Conservation (phyloP, 257 asterid genomes). For the Verbena officinalis region DNA sequence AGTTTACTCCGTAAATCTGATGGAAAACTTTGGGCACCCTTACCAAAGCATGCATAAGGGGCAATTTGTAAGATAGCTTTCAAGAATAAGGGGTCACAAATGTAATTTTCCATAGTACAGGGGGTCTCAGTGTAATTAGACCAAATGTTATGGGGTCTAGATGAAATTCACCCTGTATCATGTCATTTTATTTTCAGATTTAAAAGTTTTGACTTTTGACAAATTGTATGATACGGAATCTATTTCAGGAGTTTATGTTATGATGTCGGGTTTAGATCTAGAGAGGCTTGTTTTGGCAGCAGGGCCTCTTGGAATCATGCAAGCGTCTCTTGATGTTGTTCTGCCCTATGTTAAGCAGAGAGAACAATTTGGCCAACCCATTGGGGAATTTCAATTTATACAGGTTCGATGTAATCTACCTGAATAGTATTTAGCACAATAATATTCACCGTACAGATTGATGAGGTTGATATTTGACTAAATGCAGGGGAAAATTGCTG, state of each 20-base stretch:
- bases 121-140: too few relatives aligned
- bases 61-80: too few relatives aligned
- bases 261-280: slow-evolving; percentile 97
- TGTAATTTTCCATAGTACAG: too few relatives aligned
- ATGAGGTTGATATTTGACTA: slow-evolving; percentile 19
- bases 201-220: slow-evolving; percentile 18
- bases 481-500: slow-evolving; percentile 94
- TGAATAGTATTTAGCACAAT: neutral
- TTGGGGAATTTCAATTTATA: slow-evolving; percentile 89
- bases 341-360: slow-evolving; percentile 89
- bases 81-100: too few relatives aligned
- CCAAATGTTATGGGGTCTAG: too few relatives aligned
- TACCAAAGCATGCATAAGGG: too few relatives aligned
- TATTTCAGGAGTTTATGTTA: slow-evolving; percentile 90
- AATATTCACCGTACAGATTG: neutral
- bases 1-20: too few relatives aligned
- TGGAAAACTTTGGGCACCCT: too few relatives aligned
- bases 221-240: slow-evolving; percentile 18
- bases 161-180: too few relatives aligned
- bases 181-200: neutral
- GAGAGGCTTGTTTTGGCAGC: slow-evolving; percentile 97
- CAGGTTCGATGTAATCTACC: slow-evolving; percentile 53
- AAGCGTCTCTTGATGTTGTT: slow-evolving; percentile 89
- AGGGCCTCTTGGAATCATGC: slow-evolving; percentile 98
- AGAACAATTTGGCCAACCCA: slow-evolving; percentile 91